A percentile compares a stretch with the other conserved stretches of the same genome.
phyloP scores from a whole-genome alignment of 2,329 filamentous ascomycete genomes.

The Tolypocladium nubicola region DNA sequence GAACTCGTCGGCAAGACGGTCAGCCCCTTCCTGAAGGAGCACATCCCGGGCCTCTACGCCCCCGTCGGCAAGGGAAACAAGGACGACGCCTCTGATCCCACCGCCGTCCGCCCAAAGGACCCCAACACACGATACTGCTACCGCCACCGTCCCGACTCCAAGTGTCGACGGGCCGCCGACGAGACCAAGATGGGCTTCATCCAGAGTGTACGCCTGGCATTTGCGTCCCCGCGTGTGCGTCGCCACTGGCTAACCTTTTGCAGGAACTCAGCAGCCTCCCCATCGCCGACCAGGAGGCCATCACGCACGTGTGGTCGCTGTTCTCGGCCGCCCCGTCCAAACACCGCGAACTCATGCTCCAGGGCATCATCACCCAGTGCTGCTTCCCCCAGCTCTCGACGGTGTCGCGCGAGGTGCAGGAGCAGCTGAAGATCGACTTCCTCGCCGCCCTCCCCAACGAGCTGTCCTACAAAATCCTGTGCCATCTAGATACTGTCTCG shows the following conservation, averaged over 20 bases:
- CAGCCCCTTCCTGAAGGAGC: constrained; percentile 78
- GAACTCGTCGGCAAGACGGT: constrained; percentile 69
- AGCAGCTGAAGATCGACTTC: constrained; percentile 97
- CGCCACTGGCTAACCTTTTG: constrained; percentile 4
- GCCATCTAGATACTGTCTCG: constrained; percentile 85
- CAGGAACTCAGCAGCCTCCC: constrained; percentile 76
- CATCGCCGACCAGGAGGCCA: constrained; percentile 81
- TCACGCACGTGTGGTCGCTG: constrained; percentile 93
- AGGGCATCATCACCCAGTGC: constrained; percentile 91
- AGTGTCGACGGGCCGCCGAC: constrained; percentile 85
- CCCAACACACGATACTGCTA: constrained; percentile 91
- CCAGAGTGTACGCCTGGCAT: constrained; percentile 55
- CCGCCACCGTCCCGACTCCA: constrained; percentile 84
- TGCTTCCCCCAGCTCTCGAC: constrained; percentile 96
- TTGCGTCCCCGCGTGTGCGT: not conserved
- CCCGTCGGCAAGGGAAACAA: constrained; percentile 53
- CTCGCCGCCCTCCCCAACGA: constrained; percentile 79
- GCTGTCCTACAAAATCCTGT: constrained; percentile 86
- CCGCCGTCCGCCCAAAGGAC: constrained; percentile 31
- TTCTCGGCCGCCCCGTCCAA: constrained; percentile 93
- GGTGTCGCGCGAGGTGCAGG: constrained; percentile 79
- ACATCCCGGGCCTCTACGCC: constrained; percentile 83
- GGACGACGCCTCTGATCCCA: constrained; percentile 9
- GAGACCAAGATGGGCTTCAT: constrained; percentile 94
- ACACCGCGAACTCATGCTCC: constrained; percentile 90